These are phyloP conservation scores for Plasmodium coatneyi DNA, from an alignment of 169 alveolate genomes.

Conservation along the genomic window DNA sequence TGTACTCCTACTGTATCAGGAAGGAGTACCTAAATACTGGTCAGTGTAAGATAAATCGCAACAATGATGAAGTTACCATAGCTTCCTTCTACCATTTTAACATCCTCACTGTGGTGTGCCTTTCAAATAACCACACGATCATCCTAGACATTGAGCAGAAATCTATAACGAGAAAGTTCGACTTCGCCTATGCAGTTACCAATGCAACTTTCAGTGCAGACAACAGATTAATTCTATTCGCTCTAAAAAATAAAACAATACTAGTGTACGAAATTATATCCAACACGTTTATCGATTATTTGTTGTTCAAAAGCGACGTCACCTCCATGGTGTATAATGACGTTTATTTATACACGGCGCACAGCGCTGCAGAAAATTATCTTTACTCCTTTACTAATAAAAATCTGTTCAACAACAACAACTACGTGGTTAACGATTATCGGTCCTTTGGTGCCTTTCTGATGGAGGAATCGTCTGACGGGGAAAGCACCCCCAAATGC, in stretches of 20 bases:
- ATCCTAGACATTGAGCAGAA: conserved; percentile 67
- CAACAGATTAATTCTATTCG: conserved; percentile 55
- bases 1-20: conserved; percentile 25
- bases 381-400: conserved; percentile 52
- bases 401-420: conserved; percentile 49
- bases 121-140: conserved; percentile 34
- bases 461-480: conserved; percentile 20
- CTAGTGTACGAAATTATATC: conserved; percentile 59
- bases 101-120: conserved; percentile 48
- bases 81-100: conserved; percentile 39
- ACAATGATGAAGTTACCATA: not conserved
- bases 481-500: not conserved
- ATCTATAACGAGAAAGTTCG: conserved; percentile 42
- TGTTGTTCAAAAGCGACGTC: conserved; percentile 25
- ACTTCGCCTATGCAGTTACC: conserved; percentile 29
- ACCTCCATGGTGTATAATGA: conserved; percentile 50
- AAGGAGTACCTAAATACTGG: not conserved
- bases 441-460: conserved; percentile 48
- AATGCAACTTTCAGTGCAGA: conserved; percentile 58
- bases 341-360: conserved; percentile 46
- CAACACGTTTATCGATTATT: conserved; percentile 51
- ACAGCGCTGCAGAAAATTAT: conserved; percentile 3
- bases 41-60: not conserved
- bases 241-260: conserved; percentile 34
- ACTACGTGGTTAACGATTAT: conserved; percentile 51